These are phyloP conservation scores for Xylaria sp. DNA, from an alignment of 2,329 filamentous ascomycete species.

Conservation along the genomic window DNA sequence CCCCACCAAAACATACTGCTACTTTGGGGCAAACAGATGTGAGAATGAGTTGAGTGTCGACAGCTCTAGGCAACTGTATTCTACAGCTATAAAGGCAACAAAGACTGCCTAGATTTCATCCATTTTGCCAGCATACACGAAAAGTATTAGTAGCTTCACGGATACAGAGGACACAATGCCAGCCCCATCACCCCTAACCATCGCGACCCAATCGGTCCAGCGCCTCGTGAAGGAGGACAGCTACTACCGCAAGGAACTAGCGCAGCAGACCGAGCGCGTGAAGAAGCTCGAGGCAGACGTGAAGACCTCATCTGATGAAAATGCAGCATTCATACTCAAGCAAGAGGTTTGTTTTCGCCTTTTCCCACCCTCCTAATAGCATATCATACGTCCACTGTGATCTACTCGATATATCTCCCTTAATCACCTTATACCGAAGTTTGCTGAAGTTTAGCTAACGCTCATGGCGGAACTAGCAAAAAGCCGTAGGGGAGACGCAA, in stretches of 20 bases:
- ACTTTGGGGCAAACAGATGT: conserved; percentile 33
- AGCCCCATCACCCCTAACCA: conserved; percentile 78
- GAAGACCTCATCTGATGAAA: conserved; percentile 61
- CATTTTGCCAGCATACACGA: no score
- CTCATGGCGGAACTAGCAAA: conserved; percentile 63
- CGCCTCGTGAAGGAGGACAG: conserved; percentile 92
- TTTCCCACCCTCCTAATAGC: not conserved
- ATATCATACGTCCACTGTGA: not conserved
- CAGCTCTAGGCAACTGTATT: conserved; percentile 40
- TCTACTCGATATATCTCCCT: not conserved
- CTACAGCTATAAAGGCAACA: conserved; percentile 9
- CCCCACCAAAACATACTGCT: conserved; percentile 50
- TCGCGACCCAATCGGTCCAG: conserved; percentile 81
- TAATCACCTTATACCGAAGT: not conserved
- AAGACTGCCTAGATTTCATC: not conserved
- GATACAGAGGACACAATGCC: conserved; percentile 67
- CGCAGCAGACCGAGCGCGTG: conserved; percentile 77
- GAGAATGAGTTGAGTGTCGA: conserved; percentile 7
- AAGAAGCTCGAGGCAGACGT: conserved; percentile 73
- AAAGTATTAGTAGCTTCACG: not conserved
- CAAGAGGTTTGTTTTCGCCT: conserved; percentile 75
- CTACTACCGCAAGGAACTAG: conserved; percentile 88
- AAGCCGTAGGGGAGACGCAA: conserved; percentile 87
- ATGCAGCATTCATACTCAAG: conserved; percentile 81
- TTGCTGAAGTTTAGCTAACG: conserved; percentile 13